Evolutionary conservation across 176 grass and related monocot species (phyloP).

Genomic region (Bromus sterilis): DNA sequence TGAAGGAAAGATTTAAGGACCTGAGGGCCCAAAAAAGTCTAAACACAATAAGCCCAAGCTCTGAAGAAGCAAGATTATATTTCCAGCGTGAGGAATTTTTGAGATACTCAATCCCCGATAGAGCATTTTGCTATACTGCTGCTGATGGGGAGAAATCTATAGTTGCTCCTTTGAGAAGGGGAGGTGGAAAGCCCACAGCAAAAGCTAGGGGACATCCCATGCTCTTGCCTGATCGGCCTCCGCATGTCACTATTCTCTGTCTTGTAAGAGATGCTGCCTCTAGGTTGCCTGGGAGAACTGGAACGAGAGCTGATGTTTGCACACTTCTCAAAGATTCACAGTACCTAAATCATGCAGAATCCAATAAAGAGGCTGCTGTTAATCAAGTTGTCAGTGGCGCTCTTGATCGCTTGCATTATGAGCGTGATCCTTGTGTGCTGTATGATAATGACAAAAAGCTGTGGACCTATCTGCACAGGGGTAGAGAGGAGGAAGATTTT

Average conservation of each 20-base stretch:
- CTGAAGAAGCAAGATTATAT: conserved; percentile 82
- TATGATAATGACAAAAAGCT: conserved; percentile 97
- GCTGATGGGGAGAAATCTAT: conserved; percentile 94
- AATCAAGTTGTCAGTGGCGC: conserved; percentile 99
- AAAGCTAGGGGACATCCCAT: conserved; percentile 99
- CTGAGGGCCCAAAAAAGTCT: conserved; percentile 97
- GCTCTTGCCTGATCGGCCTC: conserved; percentile 88
- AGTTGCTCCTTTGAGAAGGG: conserved; percentile 92
- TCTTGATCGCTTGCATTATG: conserved; percentile 94
- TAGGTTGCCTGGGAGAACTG: conserved; percentile 84
- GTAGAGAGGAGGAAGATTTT: conserved; percentile 99
- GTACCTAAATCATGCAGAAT: conserved; percentile 78
- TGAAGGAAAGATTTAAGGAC: conserved; percentile 98
- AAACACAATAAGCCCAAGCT: conserved; percentile 78
- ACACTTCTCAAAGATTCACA: conserved; percentile 94
- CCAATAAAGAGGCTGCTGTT: conserved; percentile 63
- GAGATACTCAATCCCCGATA: conserved; percentile 96
- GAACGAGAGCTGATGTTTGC: conserved; percentile 98
- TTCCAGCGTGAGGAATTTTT: conserved; percentile 87
- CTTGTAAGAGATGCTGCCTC: conserved; percentile 94
- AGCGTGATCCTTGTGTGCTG: conserved; percentile 90
- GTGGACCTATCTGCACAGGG: conserved; percentile 97
- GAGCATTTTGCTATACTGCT: conserved; percentile 95
- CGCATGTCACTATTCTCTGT: conserved; percentile 96
- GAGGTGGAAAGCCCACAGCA: conserved; percentile 91